A percentile compares a stretch with the other conserved stretches of the same genome.
Conservation (phyloP, 306 rosid genomes). For the Vicia faba region DNA sequence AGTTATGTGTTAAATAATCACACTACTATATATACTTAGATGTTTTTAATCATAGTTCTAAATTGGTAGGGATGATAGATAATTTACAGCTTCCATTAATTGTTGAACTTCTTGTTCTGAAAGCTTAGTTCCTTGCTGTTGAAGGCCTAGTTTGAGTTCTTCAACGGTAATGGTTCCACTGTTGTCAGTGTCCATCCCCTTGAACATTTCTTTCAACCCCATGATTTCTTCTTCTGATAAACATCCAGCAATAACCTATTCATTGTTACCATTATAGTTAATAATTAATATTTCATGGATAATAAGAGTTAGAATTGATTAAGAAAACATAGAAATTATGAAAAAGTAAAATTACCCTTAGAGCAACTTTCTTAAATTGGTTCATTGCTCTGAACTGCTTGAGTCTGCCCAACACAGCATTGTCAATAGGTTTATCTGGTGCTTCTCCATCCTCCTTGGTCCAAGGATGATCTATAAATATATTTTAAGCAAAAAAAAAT, state of each 20-base stretch:
- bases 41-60: not conserved
- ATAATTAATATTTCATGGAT: not conserved
- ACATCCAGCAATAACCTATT: constrained; percentile 89
- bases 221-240: constrained; percentile 89
- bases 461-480: constrained; percentile 11
- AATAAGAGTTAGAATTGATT: too few species aligned
- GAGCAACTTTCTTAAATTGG: constrained; percentile 50
- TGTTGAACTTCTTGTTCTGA: constrained; percentile 81
- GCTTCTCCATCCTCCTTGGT: constrained; percentile 28
- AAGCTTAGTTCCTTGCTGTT: constrained; percentile 80
- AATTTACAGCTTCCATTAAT: constrained; percentile 83
- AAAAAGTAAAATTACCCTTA: constrained; percentile 38
- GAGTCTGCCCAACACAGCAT: constrained; percentile 79
- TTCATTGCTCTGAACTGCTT: constrained; percentile 77
- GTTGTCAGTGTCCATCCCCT: constrained; percentile 77
- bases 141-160: constrained; percentile 89
- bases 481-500: not conserved
- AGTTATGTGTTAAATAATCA: not conserved
- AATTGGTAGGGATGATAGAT: not conserved
- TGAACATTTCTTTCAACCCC: constrained; percentile 92
- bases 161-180: constrained; percentile 92
- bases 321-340: not conserved
- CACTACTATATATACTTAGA: not conserved
- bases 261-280: not conserved
- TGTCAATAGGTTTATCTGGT: constrained; percentile 37